Evolutionary conservation across 2,329 filamentous ascomycete genomes (phyloP).

Genomic region (Chrysosporium queenslandicum): DNA sequence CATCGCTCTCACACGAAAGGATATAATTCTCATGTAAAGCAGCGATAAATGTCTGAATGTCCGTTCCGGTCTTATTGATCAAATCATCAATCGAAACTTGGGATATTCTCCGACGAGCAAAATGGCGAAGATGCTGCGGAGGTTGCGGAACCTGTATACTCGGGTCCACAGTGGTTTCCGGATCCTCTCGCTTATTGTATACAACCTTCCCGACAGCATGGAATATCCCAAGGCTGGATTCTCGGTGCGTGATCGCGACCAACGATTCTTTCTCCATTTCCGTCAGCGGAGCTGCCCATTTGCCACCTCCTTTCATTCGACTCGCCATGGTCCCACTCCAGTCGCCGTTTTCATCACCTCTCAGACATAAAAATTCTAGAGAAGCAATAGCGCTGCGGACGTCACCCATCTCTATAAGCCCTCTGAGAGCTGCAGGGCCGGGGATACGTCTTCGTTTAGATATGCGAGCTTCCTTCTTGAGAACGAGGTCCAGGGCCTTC

Average conservation of each 20-base stretch:
- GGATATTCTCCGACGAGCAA: conserved; percentile 51
- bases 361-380: conserved; percentile 82
- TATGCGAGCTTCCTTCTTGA: conserved; percentile 73
- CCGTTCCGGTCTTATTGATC: conserved; percentile 89
- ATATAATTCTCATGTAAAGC: conserved; percentile 90
- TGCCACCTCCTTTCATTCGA: conserved; percentile 53
- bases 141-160: conserved; percentile 43
- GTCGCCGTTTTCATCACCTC: conserved; percentile 61
- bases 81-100: conserved; percentile 62
- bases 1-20: conserved; percentile 60
- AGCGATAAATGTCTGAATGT: conserved; percentile 79
- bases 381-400: conserved; percentile 86
- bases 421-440: conserved; percentile 66
- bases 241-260: conserved; percentile 71
- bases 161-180: conserved; percentile 26
- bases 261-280: conserved; percentile 69
- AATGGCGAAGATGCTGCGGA: conserved; percentile 49
- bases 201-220: conserved; percentile 93
- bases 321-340: conserved; percentile 64
- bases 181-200: conserved; percentile 78
- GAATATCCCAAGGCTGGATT: conserved; percentile 86
- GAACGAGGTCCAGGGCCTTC: conserved; percentile 71
- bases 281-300: conserved; percentile 47
- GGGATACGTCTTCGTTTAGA: conserved; percentile 67
- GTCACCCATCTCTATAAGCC: conserved; percentile 77